Evolutionary conservation across 139 green algal species (phyloP).

Genomic region (Nannochloris sp.): DNA sequence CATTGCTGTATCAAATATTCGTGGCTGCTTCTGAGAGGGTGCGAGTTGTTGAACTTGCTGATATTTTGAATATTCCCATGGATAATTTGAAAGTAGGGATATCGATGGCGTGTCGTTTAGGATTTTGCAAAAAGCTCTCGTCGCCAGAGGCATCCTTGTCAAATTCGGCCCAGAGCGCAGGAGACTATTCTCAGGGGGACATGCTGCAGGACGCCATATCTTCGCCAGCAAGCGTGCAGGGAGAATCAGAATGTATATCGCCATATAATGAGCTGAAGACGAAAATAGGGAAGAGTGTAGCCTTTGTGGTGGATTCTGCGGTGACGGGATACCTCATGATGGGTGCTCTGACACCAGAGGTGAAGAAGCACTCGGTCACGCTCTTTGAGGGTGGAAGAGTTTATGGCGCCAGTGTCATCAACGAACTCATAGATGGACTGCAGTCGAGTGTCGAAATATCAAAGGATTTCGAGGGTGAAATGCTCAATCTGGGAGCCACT

Average conservation of each 20-base stretch:
- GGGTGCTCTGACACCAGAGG: slow-evolving; percentile 54
- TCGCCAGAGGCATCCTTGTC: background rate
- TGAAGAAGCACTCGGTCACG: slow-evolving; percentile 40
- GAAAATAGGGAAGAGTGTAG: slow-evolving; percentile 35
- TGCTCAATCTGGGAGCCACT: slow-evolving; percentile 44
- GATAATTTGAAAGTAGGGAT: slow-evolving; percentile 28
- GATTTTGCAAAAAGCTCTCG: slow-evolving; percentile 43
- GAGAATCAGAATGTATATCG: background rate
- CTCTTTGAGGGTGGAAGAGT: slow-evolving; percentile 81
- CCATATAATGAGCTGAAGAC: slow-evolving; percentile 1
- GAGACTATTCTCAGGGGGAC: background rate
- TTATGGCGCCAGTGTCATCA: slow-evolving; percentile 55
- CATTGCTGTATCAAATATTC: slow-evolving; percentile 83
- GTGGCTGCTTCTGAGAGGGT: slow-evolving; percentile 76
- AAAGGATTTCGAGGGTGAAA: slow-evolving; percentile 67
- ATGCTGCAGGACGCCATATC: background rate
- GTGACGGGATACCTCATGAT: slow-evolving; percentile 86
- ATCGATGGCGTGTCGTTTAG: slow-evolving; percentile 71
- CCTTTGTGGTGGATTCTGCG: slow-evolving; percentile 83
- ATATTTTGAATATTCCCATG: slow-evolving; percentile 37
- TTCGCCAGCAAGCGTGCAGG: background rate
- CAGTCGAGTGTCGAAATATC: slow-evolving; percentile 32
- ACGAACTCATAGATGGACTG: slow-evolving; percentile 55
- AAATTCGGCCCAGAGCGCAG: background rate
- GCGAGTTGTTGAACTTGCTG: slow-evolving; percentile 51